A percentile compares a stretch with the other conserved stretches of the same genome.
Conservation (phyloP, 83 land plant genomes). For the Thuja plicata region DNA sequence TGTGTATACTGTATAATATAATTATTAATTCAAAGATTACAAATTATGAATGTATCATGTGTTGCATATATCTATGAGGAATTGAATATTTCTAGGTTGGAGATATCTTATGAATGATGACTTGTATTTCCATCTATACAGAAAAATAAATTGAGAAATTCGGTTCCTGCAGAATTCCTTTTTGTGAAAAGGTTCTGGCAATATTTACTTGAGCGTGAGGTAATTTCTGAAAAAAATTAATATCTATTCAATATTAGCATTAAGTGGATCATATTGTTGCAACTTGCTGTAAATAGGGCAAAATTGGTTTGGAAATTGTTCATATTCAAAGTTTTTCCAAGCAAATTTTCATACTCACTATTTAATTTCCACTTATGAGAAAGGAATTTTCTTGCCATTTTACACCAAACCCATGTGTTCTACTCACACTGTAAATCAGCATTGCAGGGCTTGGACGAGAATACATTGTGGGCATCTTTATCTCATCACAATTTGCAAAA, state of each 20-base stretch:
- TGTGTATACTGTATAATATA: not conserved
- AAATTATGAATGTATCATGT: not conserved
- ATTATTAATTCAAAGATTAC: not conserved
- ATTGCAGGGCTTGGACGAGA: conserved; percentile 59
- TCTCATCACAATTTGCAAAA: conserved; percentile 50
- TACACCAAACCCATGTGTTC: not conserved
- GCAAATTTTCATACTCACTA: not conserved
- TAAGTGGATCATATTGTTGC: not conserved
- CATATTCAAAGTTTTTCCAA: not conserved
- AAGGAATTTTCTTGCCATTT: not conserved
- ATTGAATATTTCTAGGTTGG: not conserved
- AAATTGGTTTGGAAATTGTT: not conserved
- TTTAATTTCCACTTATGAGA: not conserved
- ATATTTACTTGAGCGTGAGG: conserved; percentile 80
- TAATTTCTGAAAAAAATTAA: conserved; percentile 10
- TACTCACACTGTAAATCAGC: not conserved
- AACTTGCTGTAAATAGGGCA: not conserved
- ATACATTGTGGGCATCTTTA: conserved; percentile 72
- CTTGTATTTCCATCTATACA: conserved; percentile 32
- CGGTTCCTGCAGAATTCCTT: conserved; percentile 53
- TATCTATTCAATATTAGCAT: not conserved
- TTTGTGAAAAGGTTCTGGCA: conserved; percentile 91
- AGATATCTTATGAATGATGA: not conserved
- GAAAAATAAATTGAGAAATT: conserved; percentile 73
- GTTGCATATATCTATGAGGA: not conserved